phyloP scores from a whole-genome alignment of 139 green algal genomes.

The Choricystis sp. region DNA sequence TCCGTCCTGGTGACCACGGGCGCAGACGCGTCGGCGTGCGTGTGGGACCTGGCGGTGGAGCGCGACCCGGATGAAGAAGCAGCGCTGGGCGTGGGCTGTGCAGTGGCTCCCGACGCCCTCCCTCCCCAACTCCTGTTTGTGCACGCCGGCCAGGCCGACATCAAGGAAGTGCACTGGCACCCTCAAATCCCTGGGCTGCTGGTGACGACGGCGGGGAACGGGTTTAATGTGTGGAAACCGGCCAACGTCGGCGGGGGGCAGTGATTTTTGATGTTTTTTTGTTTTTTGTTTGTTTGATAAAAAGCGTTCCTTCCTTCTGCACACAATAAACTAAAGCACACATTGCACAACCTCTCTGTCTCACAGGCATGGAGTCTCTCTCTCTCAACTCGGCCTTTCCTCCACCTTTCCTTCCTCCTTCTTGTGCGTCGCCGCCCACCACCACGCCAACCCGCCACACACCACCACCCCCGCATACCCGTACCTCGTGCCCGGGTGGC shows the following conservation, averaged over 20 bases:
- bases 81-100: slow-evolving; percentile 19
- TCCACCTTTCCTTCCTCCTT: neutral
- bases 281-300: neutral
- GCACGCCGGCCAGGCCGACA: slow-evolving; percentile 75
- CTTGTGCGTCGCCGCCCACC: neutral
- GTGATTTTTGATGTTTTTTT: too few species aligned
- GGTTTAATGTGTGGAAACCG: slow-evolving; percentile 95
- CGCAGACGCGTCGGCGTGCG: slow-evolving; percentile 52
- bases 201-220: slow-evolving; percentile 66
- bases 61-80: slow-evolving; percentile 88
- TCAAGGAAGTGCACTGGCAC: slow-evolving; percentile 98
- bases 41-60: slow-evolving; percentile 96
- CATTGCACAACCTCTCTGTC: too few species aligned
- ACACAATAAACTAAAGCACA: too few species aligned
- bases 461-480: neutral
- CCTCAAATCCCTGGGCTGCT: slow-evolving; percentile 84
- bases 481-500: neutral
- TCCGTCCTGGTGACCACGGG: slow-evolving; percentile 65
- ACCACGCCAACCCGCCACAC: neutral
- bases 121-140: slow-evolving; percentile 86
- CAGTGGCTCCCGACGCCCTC: slow-evolving; percentile 42
- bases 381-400: too few species aligned
- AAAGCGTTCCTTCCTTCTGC: too few species aligned
- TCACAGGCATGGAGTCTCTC: too few species aligned
- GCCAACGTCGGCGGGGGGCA: slow-evolving; percentile 48